Evolutionary conservation across 2,329 filamentous ascomycete genomes (phyloP), one percentile per base, ranked within the genome.

Genomic region (Colletotrichum chrysophilum): DNA sequence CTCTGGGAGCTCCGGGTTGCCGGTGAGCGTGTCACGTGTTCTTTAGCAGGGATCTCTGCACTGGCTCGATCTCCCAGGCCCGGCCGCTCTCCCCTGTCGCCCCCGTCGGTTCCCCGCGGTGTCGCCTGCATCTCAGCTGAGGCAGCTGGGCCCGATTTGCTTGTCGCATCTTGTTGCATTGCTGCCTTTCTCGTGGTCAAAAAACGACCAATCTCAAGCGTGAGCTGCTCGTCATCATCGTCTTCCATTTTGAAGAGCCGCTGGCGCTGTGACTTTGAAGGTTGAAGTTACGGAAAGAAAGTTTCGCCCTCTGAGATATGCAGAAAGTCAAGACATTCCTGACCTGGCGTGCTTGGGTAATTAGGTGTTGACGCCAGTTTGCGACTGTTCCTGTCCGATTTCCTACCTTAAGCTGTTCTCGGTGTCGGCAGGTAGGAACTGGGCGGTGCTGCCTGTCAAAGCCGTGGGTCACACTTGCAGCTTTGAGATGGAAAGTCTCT

Each of bases 11-110:
- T 68, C 30, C 58, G 24, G n/a, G 55, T 58, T 73, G 69, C 69
- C 48, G 70, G 69, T 58, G 55, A 70, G 1, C 16, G 7, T 4
- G 48, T 77, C 76, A 77, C 76, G 76, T 77, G 76, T 38, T 34
- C 4, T 0, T 1, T 1, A 28, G 16, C 13, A 28, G 70, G 32
- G 28, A 30, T 13, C 70, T 60, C 69, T 75, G 73, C 24, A 34
- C 4, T 2, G 4, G 16, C 36, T 7, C 26, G 38, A 43, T 55
- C 18, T 26, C 56, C 24, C 56, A 34, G 16, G 38, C 2, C 14
- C 21, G 12, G 67, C 55, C 21, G 71, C 12, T 26, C 4, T 34
- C 7, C 24, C 36, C 55, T 70, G 30, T 14, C 70, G 8, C 7
- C 71, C 56, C 28, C 55, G 56, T 64, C 56, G 16, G 8, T 62